Evolutionary conservation across 2,329 filamentous ascomycete species (phyloP), one percentile per base, ranked within the genome.

Genomic region (Curvularia eragrostidis): DNA sequence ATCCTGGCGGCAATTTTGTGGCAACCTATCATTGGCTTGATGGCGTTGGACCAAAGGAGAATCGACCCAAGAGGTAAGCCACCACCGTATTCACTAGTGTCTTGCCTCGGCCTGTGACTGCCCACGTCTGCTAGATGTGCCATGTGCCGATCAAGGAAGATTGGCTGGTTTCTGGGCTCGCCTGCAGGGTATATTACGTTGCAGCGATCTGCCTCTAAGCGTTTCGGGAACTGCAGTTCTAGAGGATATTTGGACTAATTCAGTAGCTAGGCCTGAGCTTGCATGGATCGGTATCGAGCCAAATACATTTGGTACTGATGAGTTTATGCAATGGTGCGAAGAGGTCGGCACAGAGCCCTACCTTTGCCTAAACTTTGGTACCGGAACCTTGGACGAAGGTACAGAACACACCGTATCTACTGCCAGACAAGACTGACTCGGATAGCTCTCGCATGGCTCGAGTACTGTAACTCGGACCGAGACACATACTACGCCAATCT

Each of bases 11-110:
- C 47, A 96, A 95, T 77, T 95, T 94, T 74, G 85, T 88, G 43
- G 91, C 91, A 3, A 94, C 91, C 1, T 95, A 94, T 75, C 90
- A 93, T 80, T 95, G 91, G 91, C 81, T 88, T 48, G 91, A 95
- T 75, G 91, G 91, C 9, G 82, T 96, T 62, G 91, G 91, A 1
- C 91, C 91, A 0, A 83, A 80, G 61, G 89, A 91, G 21, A 80
- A 87, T 67, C 83, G 91, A 44, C 90, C 90, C 3, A 72, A 77
- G 46, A 78, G 83, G 77, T 84, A 79, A 64, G 63, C 13, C 24
- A 19, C 13, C 24, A 43, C 44, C 9, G 38, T 26, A 26, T 46
- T 34, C 32, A 41, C 47, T 54, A 44, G 19, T 19, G 38, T 43
- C 5, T 49, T 46, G 36, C 28, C 47, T 26, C 34, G 47, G 23